phyloP scores from a whole-genome alignment of 2,329 filamentous ascomycete genomes.

The Penicillium sp. region DNA sequence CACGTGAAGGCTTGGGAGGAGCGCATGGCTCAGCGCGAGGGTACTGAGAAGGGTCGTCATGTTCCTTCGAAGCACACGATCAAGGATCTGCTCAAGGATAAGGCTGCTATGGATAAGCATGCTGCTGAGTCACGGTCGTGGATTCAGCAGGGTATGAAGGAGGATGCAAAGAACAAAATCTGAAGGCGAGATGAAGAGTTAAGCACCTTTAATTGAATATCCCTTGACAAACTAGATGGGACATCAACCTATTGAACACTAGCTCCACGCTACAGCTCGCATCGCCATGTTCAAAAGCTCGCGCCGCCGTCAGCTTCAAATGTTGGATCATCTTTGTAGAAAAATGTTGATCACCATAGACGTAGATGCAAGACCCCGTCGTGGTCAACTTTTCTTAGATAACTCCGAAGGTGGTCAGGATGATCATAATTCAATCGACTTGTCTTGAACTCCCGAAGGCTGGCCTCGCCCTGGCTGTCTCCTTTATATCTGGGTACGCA shows the following conservation, averaged over 20 bases:
- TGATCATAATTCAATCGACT: too few relatives aligned
- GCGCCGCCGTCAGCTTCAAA: too few relatives aligned
- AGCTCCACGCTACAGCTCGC: too few relatives aligned
- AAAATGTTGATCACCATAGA: neutral
- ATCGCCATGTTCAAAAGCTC: too few relatives aligned
- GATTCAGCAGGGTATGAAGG: constrained; percentile 69
- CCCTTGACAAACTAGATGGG: neutral
- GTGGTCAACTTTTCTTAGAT: too few relatives aligned
- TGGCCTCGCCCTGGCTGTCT: too few relatives aligned
- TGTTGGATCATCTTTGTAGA: neutral
- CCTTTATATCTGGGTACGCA: too few relatives aligned
- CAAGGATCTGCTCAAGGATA: constrained; percentile 58
- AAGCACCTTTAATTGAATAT: neutral
- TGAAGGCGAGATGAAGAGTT: neutral
- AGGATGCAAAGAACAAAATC: constrained; percentile 55
- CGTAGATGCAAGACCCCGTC: neutral
- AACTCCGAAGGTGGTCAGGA: too few relatives aligned
- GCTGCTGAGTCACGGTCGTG: constrained; percentile 57
- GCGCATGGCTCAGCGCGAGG: constrained; percentile 65
- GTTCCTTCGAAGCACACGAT: constrained; percentile 64
- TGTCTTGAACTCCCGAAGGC: too few relatives aligned
- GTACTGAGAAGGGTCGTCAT: constrained; percentile 71
- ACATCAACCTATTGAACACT: neutral
- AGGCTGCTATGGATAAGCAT: constrained; percentile 56
- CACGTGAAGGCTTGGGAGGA: constrained; percentile 74